phyloP scores from a whole-genome alignment of 2,329 filamentous ascomycete genomes.

The Diaporthe nobilis region DNA sequence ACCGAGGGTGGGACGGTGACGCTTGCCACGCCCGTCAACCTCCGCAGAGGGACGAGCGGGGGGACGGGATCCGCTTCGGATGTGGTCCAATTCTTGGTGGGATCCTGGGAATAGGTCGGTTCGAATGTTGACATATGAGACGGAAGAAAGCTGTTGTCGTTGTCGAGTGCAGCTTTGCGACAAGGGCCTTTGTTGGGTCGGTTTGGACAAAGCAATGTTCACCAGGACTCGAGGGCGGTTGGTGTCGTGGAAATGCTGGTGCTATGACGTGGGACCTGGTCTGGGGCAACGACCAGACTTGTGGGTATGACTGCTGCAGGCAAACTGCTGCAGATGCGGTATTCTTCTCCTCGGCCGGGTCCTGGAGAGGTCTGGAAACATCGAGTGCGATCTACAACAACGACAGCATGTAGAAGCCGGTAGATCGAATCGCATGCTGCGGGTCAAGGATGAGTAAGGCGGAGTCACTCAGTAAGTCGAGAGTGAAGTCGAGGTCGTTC shows the following conservation, averaged over 20 bases:
- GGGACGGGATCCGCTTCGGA: slow-evolving; percentile 50
- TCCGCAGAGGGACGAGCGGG: slow-evolving; percentile 73
- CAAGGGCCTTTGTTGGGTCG: background rate
- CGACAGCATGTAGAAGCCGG: slow-evolving; percentile 11
- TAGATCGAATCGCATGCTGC: slow-evolving; percentile 25
- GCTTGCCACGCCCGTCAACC: slow-evolving; percentile 69
- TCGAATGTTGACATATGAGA: background rate
- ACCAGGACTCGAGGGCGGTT: slow-evolving; percentile 4
- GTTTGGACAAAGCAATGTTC: slow-evolving; percentile 13
- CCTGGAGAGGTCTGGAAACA: slow-evolving; percentile 27
- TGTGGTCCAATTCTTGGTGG: slow-evolving; percentile 40
- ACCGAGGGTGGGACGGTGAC: slow-evolving; percentile 39
- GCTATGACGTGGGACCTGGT: slow-evolving; percentile 35
- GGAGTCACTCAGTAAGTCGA: background rate
- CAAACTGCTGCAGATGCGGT: slow-evolving; percentile 18
- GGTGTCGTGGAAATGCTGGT: slow-evolving; percentile 15
- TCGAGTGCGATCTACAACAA: slow-evolving; percentile 30
- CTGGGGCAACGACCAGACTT: background rate
- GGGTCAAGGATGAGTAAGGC: slow-evolving; percentile 14
- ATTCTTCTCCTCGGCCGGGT: slow-evolving; percentile 31
- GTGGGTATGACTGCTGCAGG: slow-evolving; percentile 26
- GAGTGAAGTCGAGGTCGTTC: background rate
- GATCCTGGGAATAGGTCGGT: background rate
- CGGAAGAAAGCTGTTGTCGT: background rate
- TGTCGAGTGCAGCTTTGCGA: slow-evolving; percentile 29